Base-by-base conservation (phyloP, 2,329 filamentous ascomycete genomes). In the Thelonectria rubi region DNA sequence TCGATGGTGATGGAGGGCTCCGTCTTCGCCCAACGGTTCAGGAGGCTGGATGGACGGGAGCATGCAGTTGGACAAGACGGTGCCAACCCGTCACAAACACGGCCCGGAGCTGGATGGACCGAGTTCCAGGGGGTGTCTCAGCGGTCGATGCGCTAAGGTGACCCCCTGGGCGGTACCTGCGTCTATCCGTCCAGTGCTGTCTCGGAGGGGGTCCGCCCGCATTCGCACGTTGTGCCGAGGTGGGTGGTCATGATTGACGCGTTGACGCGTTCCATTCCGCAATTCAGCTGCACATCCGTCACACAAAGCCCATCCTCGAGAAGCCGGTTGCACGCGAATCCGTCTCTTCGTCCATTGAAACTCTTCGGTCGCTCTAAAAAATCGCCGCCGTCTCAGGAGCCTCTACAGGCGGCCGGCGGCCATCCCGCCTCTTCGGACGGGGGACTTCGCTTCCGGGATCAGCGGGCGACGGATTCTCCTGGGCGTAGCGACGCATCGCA, bases 191-290 rank as follows among this genome's bases (percentile, higher is more conserved):
- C 34, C 21, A 56, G 34, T 60, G 20, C 53, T 37, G 52, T 47
- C 20, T 39, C 32, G 46, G 57, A 24, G 45, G 50, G 18, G 45
- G 30, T 32, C 51, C 51, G 47, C 52, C 57, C 21, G 32, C 49
- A 45, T 47, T 18, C 37, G 50, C 45, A 45, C 45, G 47, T 45
- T 55, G 48, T 60, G 60, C 51, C 62, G 37, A 58, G 59, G 11
- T 37, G 12, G 66, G 66, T n/a, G 62, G 64, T 68, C 51, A 37
- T 30, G 26, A 30, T 37, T 37, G 34, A 37, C 34, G 34, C 62
- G 59, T 34, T 51, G 32, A 65, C 67, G 66, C 65, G 66, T 58
- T 37, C 24, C 40, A 43, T 42, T 51, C 11, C 39, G 34, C 32
- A 40, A 52, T 37, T 50, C 47, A 30, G 47, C 39, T 21, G 58